Evolutionary conservation across 1,284 basidiomycete species (phyloP), one percentile per base, ranked within the genome.

Genomic region (Cryptococcus sp.): DNA sequence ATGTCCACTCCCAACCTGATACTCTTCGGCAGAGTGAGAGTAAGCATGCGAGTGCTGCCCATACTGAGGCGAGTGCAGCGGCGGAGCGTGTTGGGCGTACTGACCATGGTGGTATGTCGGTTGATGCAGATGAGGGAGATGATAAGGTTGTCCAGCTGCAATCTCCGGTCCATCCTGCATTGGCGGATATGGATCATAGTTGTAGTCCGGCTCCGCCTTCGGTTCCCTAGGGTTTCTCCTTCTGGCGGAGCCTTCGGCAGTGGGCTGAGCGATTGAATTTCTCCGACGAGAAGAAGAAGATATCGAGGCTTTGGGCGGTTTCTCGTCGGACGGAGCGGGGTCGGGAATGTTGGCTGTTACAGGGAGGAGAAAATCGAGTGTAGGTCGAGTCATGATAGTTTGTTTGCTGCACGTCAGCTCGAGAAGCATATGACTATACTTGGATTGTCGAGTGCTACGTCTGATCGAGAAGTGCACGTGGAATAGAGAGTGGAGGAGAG

Each of bases 301-400:
- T 31, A 31, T 31, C 28, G 45, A n/a, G 37, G 28, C 7, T 31
- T 31, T 31, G 28, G 3, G 23, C 9, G 21, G 44, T 26, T 22
- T 31, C 21, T 41, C 36, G 6, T 24, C 25, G 10, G 33, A 23
- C 25, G 21, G 14, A 14, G 25, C 63, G 37, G 85, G 85, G 0
- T 97, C 94, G 0, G 90, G 85, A 2, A 97, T 84, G 38, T 78
- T 77, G 63, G 86, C 84, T n/a, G 97, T 91, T 48, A 97, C 83
- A 65, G 97, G 93, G 66, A 91, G 89, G 40, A 97, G 79, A 71
- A 98, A 98, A 73, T 98, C 94, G 54, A 97, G 84, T 75, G 85
- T 87, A 53, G 92, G 85, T 28, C 84, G 87, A 10, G 83, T 85
- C 56, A 91, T 85, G 7, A 97, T 84, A 0, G 93, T 88, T 59